Evolutionary conservation across 495 filamentous ascomycete species (phyloP), one percentile per base, ranked within the genome.

Genomic region (Aspergillus nanangensis): DNA sequence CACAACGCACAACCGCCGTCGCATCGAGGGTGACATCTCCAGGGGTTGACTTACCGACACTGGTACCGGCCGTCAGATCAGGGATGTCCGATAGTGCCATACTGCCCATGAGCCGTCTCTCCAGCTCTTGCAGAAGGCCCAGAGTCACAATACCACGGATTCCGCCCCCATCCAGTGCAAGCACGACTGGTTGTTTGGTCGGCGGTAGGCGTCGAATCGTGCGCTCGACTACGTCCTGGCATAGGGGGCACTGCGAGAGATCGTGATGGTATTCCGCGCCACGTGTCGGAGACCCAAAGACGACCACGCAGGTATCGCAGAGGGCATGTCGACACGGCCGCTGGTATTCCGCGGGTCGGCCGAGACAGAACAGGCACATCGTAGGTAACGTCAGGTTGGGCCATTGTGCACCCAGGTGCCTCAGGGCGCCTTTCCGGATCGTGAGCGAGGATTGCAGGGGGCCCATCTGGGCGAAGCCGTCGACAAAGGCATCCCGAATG

Each of bases 151-250:
- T 65, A 1, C 71, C 76, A 1, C 76, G 61, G 4, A 77, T 53
- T 1, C 78, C 76, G 8, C 78, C 76, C 0, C 81, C 79, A 54
- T 85, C 80, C 15, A 87, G 59, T 34, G 65, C 71, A 7, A 84
- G 67, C 29, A 82, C 59, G 15, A 80, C 60, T 2, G 69, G 61
- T 8, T 76, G 75, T 7, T 79, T 73, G 17, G 62, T 58, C 8
- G 57, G 55, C 9, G 72, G 79, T 5, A 59, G 44, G 41, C 51
- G 44, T 4, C 51, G 49, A 5, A 63, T 38, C 0, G 32, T 51
- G 7, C 53, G 5, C 10, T 55, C 71, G 23, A 68, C 59, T 25
- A 41, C 45, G 13, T 74, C 60, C 25, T 58, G 50, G 61, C 70
- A 76, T 14, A 63, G 32, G 0, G 57, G 47, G 35, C 57, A 67